Percentiles rank a stretch among this genome's conserved stretches.
phyloP scores from a whole-genome alignment of 164 flowering plant genomes.

The Liquidambar formosana region DNA sequence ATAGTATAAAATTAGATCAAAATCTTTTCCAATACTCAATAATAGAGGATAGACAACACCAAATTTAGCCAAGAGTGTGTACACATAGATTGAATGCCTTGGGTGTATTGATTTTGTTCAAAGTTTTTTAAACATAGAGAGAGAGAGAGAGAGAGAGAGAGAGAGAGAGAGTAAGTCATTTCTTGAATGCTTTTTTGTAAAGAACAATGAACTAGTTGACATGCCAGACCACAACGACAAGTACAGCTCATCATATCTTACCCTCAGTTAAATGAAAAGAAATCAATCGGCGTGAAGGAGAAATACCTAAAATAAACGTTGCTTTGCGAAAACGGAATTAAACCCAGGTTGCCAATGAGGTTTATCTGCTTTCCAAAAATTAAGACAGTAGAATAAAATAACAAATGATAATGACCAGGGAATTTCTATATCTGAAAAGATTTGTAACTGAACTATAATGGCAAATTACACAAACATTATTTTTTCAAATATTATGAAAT shows the following conservation, averaged over 20 bases:
- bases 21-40: background rate
- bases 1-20: background rate
- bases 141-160: background rate
- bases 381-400: too few relatives aligned
- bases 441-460: too few relatives aligned
- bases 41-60: too few relatives aligned
- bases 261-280: background rate
- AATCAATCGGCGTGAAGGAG: background rate
- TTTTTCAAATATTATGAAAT: too few relatives aligned
- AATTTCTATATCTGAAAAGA: too few relatives aligned
- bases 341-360: too few relatives aligned
- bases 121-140: background rate
- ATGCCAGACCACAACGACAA: background rate
- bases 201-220: background rate
- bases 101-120: background rate
- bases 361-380: too few relatives aligned
- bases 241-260: background rate
- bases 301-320: background rate
- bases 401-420: too few relatives aligned
- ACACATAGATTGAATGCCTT: background rate
- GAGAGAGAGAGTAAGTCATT: background rate
- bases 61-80: background rate
- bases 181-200: too few relatives aligned
- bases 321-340: too few relatives aligned
- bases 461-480: too few relatives aligned